Base-by-base conservation (phyloP, 1,284 basidiomycete species). In the Apiotrichum porosum region DNA sequence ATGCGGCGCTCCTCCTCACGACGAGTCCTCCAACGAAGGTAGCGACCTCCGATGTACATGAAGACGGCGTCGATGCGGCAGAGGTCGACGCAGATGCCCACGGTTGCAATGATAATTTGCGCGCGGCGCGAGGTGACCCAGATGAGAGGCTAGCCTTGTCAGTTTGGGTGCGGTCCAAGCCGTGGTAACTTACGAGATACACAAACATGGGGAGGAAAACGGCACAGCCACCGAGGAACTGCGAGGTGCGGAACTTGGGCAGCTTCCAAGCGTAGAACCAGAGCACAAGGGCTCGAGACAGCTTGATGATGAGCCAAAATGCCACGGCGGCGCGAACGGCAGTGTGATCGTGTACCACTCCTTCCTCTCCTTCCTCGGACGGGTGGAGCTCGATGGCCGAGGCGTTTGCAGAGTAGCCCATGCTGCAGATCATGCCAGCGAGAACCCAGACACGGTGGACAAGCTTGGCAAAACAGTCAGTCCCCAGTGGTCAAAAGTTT, bases 381-480 rank as follows among this genome's bases (percentile, higher is more conserved):
- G 44, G 41, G 36, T 48, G 42, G 21, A 49, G 18, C 40, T 68
- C 56, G 39, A 74, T 73, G 1, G 69, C 63, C 14, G 66, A 64
- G 9, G 74, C 74, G 48, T 73, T 75, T 36, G 60, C 69, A 1
- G 68, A 61, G 58, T 75, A 75, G 18, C 73, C 74, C 22, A 61
- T 47, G 40, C 63, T 51, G 33, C 56, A 60, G 28, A 63, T 55
- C 70, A 73, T 74, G n/a, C 65, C 69, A 56, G 62, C 56, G 0
- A 75, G 58, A 18, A 75, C 62, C 57, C 70, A 71, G 2, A 63
- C 19, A 1, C 74, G 63, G 46, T 74, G 72, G 1, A 70, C 37
- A 10, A 69, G 31, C 66, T 69, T n/a, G n/a, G n/a, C n/a, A n/a
- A n/a, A n/a, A n/a, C n/a, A n/a, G n/a, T n/a, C n/a, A n/a, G n/a